phyloP scores from a whole-genome alignment of 768 basidiomycete genomes.

The Kwoniella europaea region DNA sequence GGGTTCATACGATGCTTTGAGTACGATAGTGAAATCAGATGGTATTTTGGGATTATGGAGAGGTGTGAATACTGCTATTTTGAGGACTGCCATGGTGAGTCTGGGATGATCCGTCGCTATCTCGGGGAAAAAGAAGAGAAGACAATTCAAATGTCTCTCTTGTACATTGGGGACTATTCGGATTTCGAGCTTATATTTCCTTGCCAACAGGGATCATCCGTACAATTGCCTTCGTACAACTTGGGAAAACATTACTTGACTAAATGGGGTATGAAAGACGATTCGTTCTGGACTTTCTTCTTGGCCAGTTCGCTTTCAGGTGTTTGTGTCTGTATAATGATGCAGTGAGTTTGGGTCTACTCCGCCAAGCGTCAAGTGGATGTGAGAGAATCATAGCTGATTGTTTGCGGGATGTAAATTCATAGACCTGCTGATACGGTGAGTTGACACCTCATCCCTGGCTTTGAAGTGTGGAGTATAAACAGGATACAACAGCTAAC shows the following conservation, averaged over 20 bases:
- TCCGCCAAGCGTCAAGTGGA: background rate
- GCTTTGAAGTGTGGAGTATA: background rate
- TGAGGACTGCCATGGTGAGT: slow-evolving; percentile 86
- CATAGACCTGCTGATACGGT: slow-evolving; percentile 46
- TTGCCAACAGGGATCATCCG: slow-evolving; percentile 61
- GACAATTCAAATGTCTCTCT: too few relatives aligned
- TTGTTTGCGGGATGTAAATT: background rate
- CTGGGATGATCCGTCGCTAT: background rate
- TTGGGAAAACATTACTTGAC: slow-evolving; percentile 84
- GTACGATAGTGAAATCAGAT: slow-evolving; percentile 78
- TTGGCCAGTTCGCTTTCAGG: slow-evolving; percentile 88
- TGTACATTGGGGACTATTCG: too few relatives aligned
- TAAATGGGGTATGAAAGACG: slow-evolving; percentile 68
- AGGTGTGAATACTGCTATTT: slow-evolving; percentile 89
- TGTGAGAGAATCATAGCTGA: background rate
- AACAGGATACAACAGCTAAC: slow-evolving; percentile 20
- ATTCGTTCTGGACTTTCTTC: slow-evolving; percentile 85
- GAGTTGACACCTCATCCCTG: slow-evolving; percentile 9
- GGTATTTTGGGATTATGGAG: slow-evolving; percentile 78
- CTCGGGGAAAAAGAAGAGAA: too few relatives aligned
- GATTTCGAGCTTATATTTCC: background rate
- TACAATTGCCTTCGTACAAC: slow-evolving; percentile 95
- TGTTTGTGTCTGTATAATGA: slow-evolving; percentile 86
- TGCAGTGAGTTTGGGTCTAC: slow-evolving; percentile 70
- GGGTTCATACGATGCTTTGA: slow-evolving; percentile 77